Base-by-base conservation (phyloP, 108 stramenopile genomes). In the Stephanodiscus triporus region DNA sequence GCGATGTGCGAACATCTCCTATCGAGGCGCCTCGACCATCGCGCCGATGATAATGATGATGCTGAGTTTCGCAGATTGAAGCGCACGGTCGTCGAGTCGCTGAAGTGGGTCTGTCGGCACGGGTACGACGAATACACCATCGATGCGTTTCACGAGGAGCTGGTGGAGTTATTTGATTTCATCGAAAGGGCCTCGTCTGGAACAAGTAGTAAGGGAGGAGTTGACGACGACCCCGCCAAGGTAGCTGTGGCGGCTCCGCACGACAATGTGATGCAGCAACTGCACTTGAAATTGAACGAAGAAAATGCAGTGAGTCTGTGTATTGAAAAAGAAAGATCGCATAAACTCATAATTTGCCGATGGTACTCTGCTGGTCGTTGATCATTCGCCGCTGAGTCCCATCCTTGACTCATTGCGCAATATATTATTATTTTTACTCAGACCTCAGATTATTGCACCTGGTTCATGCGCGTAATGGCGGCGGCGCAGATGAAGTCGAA, bases 381-480 rank as follows among this genome's bases (percentile, higher is more conserved):
- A 45, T 45, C 43, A 45, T 14, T 16, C 14, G 43, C 16, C 43
- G 43, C 43, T 14, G 16, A 45, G 16, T 1, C 13, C 3, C 2
- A 17, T 14, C 43, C 14, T 45, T 16, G 14, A 45, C 43, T 45
- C 3, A 45, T 45, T 17, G 43, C 1, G 13, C 53, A 54, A 6
- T 26, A 26, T 54, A 51, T 6, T 19, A 55, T 37, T 17, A 36
- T 59, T 34, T 2, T 59, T 59, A 37, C 58, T 61, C 20, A 74
- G 75, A 43, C 62, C 17, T 85, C 83, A 34, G 94, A 95, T 56
- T 95, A 95, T 76, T 90, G 89, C 75, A 89, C 89, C 17, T 95
- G 94, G 94, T 95, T 84, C 75, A 60, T 92, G 43, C 87, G 94
- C 56, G 84, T 91, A 24, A 60, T 95, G 56, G 88, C 91, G 10